These are phyloP conservation scores for Russula dissimulans DNA, from an alignment of 768 basidiomycete genomes.

Conservation along the genomic window DNA sequence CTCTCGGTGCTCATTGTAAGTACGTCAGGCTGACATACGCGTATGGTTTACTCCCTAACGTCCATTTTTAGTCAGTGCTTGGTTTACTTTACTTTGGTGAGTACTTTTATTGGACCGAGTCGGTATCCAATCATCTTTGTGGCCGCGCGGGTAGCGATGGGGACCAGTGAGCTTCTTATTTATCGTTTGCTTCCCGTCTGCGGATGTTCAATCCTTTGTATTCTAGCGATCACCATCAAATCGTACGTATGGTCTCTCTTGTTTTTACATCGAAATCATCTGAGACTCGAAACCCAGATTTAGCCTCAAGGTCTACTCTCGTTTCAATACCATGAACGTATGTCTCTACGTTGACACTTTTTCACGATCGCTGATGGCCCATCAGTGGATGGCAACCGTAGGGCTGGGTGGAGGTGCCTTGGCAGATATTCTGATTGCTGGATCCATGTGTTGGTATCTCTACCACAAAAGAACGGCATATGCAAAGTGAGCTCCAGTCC, in stretches of 20 bases:
- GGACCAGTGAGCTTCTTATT: conserved; percentile 19
- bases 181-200: background rate
- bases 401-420: conserved; percentile 38
- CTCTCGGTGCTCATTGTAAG: background rate
- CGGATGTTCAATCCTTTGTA: background rate
- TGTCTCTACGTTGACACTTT: conserved; percentile 8
- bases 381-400: conserved; percentile 41
- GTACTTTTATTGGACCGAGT: background rate
- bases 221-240: conserved; percentile 38
- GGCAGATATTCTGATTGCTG: conserved; percentile 42
- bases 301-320: conserved; percentile 28
- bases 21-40: too few species aligned
- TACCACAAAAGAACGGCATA: conserved; percentile 40
- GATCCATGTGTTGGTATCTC: conserved; percentile 40
- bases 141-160: conserved; percentile 12
- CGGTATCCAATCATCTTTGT: background rate
- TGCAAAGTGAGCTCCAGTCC: conserved; percentile 26
- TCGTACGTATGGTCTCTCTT: conserved; percentile 27
- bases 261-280: background rate
- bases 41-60: background rate
- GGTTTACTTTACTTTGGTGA: conserved; percentile 36
- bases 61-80: conserved; percentile 23
- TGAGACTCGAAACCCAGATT: conserved; percentile 12
- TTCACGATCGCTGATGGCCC: background rate
- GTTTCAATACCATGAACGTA: conserved; percentile 27